These are phyloP conservation scores for Citrus mangshanensis DNA, from an alignment of 345 rosid genomes.

Conservation along the genomic window DNA sequence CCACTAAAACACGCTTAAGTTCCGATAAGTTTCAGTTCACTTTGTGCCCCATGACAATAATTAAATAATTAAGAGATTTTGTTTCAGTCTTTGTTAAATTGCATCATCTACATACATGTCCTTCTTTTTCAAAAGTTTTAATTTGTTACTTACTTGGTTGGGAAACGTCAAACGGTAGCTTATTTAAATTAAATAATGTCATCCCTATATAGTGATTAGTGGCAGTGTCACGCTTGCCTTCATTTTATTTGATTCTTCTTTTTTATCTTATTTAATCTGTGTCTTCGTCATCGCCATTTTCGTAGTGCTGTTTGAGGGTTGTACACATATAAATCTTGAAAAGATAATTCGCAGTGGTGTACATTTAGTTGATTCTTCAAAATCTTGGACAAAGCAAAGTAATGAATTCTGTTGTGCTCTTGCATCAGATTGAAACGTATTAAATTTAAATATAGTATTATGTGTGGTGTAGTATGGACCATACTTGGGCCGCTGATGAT, in stretches of 20 bases:
- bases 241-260: too few species aligned
- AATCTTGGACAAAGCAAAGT: neutral
- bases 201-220: too few species aligned
- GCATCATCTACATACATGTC: neutral
- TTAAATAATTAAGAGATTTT: neutral
- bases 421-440: too few species aligned
- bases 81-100: neutral
- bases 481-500: too few species aligned
- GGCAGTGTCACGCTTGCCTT: too few species aligned
- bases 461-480: too few species aligned
- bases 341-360: slow-evolving; percentile 3
- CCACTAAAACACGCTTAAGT: neutral
- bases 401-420: too few species aligned
- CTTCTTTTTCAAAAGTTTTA: too few species aligned
- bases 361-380: neutral
- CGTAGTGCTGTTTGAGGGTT: neutral
- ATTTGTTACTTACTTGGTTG: too few species aligned
- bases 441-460: too few species aligned
- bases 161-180: too few species aligned
- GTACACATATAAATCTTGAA: neutral
- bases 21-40: neutral
- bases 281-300: neutral
- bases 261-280: neutral
- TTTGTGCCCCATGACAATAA: neutral
- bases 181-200: too few species aligned